Base-by-base conservation (phyloP, 2,329 filamentous ascomycete genomes). In the Arthrinium phaeospermum region DNA sequence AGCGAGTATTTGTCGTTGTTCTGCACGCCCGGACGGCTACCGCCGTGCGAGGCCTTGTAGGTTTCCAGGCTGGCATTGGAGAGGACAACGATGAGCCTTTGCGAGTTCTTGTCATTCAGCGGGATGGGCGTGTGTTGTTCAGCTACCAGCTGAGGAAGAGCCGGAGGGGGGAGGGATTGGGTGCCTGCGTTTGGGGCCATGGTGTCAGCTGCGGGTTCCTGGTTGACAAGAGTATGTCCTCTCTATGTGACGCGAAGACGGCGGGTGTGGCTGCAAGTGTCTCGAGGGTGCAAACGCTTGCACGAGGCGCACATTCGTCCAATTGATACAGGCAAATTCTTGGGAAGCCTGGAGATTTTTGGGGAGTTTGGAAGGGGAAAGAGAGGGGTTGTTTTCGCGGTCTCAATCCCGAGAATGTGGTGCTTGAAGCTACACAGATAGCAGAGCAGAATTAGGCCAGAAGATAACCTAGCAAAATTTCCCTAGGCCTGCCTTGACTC, bases 51-150 rank as follows among this genome's bases (percentile, higher is more conserved):
- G 0, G 96, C 94, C 82, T 97, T 97, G 88, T 98, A 98, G 0
- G 96, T 99, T 84, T 99, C 96, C 77, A 99, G 91, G 79, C 95
- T 98, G 75, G 96, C 96, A 88, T 98, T 97, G 76, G 95, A 98
- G 69, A 99, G 90, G 53, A 99, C 95, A 71, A 99, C 96, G 76
- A 99, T 98, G 76, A 99, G 87, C 72, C 96, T 90, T 83, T 96
- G 92, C 19, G 94, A 93, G 83, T 97, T 93, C 84, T 98, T 98
- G 84, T 99, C 96, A 78, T 89, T 92, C 22, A 91, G 86, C 14
- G 95, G 86, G 75, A 99, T 98, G 37, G 96, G 92, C 16, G 91
- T 88, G 80, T 96, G 93, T 82, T 98, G 96, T 83, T 98, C 96
- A 57, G 96, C 96, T 67, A 98, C 94, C 70, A 99, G 91, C 81